Percentiles rank a stretch among this genome's conserved stretches.
These are phyloP conservation scores for Aspergillus sp. DNA, from an alignment of 2,329 filamentous ascomycete genomes.

Conservation along the genomic window DNA sequence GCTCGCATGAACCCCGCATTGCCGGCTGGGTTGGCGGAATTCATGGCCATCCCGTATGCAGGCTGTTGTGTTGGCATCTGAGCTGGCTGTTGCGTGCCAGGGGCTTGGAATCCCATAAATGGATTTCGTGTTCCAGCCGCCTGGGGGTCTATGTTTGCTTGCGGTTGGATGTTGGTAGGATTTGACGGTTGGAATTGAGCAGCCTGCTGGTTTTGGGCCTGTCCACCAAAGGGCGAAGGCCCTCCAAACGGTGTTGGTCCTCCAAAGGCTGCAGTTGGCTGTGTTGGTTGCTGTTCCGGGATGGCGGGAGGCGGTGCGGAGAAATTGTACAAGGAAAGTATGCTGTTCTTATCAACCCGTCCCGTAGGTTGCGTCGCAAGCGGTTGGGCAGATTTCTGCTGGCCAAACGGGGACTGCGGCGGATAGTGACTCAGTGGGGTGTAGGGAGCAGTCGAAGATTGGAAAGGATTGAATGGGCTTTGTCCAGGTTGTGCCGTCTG, in stretches of 20 bases:
- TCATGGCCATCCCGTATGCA: constrained; percentile 17
- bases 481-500: constrained; percentile 18
- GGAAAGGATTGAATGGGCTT: constrained; percentile 35
- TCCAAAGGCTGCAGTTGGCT: constrained; percentile 21
- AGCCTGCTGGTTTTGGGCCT: constrained; percentile 21
- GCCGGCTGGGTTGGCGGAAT: constrained; percentile 14
- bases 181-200: constrained; percentile 13
- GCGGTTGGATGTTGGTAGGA: constrained; percentile 12
- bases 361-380: constrained; percentile 43
- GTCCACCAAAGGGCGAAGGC: constrained; percentile 21
- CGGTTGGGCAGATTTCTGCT: constrained; percentile 26
- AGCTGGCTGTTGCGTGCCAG: constrained; percentile 10
- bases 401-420: constrained; percentile 24
- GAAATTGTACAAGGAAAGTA: constrained; percentile 49
- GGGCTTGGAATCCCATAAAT: constrained; percentile 17
- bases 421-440: constrained; percentile 28
- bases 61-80: constrained; percentile 10
- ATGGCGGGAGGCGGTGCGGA: constrained; percentile 38
- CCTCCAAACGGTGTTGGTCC: constrained; percentile 21
- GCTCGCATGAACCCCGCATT: constrained; percentile 23
- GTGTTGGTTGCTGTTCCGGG: constrained; percentile 32
- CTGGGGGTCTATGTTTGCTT: constrained; percentile 20
- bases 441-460: constrained; percentile 27
- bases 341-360: constrained; percentile 48
- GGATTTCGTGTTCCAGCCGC: constrained; percentile 28